A percentile compares a stretch with the other conserved stretches of the same genome.
Evolutionary conservation across 2,329 filamentous ascomycete species (phyloP).

Genomic region (Pseudogymnoascus destructans): DNA sequence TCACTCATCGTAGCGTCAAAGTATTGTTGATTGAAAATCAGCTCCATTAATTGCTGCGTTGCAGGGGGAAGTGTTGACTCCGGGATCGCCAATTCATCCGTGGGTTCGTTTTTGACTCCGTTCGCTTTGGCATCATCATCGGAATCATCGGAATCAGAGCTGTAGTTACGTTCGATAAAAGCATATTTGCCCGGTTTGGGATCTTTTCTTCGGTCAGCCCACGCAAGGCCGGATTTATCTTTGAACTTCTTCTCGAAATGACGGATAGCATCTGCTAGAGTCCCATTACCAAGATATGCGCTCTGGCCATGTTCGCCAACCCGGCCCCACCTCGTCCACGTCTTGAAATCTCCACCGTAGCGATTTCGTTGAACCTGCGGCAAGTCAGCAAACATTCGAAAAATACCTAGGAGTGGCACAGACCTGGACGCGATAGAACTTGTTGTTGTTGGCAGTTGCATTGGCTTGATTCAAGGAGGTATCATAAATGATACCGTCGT

Average conservation of each 20-base stretch:
- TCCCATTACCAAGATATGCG: conserved; percentile 31
- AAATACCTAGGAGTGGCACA: conserved; percentile 12
- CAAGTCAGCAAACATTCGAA: not conserved
- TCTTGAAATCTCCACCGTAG: conserved; percentile 33
- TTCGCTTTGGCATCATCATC: conserved; percentile 26
- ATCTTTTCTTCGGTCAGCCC: conserved; percentile 38
- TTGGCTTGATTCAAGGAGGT: conserved; percentile 71
- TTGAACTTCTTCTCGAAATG: conserved; percentile 50
- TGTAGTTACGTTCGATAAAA: conserved; percentile 68
- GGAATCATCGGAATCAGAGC: conserved; percentile 47
- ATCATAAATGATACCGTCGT: conserved; percentile 57
- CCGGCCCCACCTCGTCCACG: conserved; percentile 72
- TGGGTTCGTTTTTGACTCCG: conserved; percentile 6
- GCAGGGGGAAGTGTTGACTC: conserved; percentile 45
- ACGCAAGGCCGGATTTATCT: conserved; percentile 44
- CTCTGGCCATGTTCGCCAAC: conserved; percentile 49
- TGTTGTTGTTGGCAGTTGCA: conserved; percentile 60
- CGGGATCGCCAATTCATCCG: conserved; percentile 27
- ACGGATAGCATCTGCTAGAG: conserved; percentile 32
- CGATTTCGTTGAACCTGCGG: conserved; percentile 4
- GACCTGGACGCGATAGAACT: conserved; percentile 67
- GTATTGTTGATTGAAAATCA: conserved; percentile 71
- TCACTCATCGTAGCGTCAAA: conserved; percentile 54
- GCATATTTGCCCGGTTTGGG: conserved; percentile 61
- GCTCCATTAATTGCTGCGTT: conserved; percentile 56